phyloP scores from a whole-genome alignment of 768 basidiomycete genomes.

The Termitomyces sp. region DNA sequence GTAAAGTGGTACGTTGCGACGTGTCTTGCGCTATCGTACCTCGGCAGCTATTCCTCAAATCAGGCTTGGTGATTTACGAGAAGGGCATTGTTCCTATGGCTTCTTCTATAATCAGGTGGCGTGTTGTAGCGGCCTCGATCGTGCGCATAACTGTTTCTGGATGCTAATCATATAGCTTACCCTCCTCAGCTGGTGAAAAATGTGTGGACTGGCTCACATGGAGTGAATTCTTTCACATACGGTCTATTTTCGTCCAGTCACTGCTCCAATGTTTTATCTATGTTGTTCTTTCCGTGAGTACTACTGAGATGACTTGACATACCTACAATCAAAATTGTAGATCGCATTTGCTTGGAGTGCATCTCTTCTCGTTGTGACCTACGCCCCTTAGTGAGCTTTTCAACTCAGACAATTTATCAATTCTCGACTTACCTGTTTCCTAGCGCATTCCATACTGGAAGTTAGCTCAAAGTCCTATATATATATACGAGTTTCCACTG shows the following conservation, averaged over 20 bases:
- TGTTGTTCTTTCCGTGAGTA: constrained; percentile 54
- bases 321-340: constrained; percentile 24
- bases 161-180: background rate
- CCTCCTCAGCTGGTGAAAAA: constrained; percentile 51
- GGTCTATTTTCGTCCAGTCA: constrained; percentile 53
- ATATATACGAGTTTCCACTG: background rate
- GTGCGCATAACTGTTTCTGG: constrained; percentile 28
- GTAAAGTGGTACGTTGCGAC: constrained; percentile 55
- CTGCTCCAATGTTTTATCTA: constrained; percentile 63
- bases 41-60: constrained; percentile 1
- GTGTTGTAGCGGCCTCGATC: constrained; percentile 64
- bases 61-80: constrained; percentile 66
- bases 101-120: constrained; percentile 69
- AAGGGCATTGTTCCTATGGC: constrained; percentile 61
- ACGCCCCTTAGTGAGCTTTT: constrained; percentile 61
- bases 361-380: constrained; percentile 54
- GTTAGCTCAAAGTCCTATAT: constrained; percentile 32
- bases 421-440: constrained; percentile 4
- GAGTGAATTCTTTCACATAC: constrained; percentile 52
- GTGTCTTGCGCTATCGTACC: background rate
- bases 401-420: background rate
- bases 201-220: constrained; percentile 66
- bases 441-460: constrained; percentile 78
- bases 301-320: background rate
- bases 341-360: constrained; percentile 58